Base-by-base conservation (phyloP, 208 protist species). In the Porcisia deanei region DNA sequence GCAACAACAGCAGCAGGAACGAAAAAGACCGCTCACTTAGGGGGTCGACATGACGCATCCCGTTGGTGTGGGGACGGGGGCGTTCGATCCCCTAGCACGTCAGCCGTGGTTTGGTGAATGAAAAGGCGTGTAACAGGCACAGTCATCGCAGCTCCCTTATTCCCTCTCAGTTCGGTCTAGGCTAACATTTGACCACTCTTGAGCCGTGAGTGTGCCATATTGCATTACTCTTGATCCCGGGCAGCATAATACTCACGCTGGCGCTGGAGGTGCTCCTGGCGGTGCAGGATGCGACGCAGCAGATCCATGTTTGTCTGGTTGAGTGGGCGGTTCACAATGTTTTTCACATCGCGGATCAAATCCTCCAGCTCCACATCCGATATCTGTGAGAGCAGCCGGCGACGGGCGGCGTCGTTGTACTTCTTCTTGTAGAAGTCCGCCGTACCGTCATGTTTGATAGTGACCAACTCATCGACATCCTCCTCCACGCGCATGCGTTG, bases 251-350 rank as follows among this genome's bases (percentile, higher is more conserved):
- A 84, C 55, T 83, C 73, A 12, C 88, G 88, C 63, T 85, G 71
- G 43, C 80, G 54, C 77, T 90, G 87, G 3, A 91, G 75, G 34
- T 73, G 58, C 79, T 94, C 85, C 70, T 94, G 87, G 39, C 83
- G 81, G 43, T 81, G 71, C 16, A 94, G 71, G 57, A 92, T 81
- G 66, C 88, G 78, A 18, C 77, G 85, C 52, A 94, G 81, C 25
- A 88, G 75, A 63, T 90, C 90, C 69, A 94, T 94, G 82, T 94
- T 94, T 41, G 86, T 91, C 66, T 94, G 90, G 71, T 92, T 84
- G 25, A 94, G 86, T 34, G 90, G 90, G 39, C 80, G 64, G 55
- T 91, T 71, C 22, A 90, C 84, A 73, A 94, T 88, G 58, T 58
- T 54, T 37, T 87, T 82, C 10, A 94, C 81, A 74, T 92, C 87